Percentiles rank a stretch among this genome's conserved stretches.
Evolutionary conservation across 2,329 filamentous ascomycete species (phyloP).

Genomic region (Sporothrix inflata): DNA sequence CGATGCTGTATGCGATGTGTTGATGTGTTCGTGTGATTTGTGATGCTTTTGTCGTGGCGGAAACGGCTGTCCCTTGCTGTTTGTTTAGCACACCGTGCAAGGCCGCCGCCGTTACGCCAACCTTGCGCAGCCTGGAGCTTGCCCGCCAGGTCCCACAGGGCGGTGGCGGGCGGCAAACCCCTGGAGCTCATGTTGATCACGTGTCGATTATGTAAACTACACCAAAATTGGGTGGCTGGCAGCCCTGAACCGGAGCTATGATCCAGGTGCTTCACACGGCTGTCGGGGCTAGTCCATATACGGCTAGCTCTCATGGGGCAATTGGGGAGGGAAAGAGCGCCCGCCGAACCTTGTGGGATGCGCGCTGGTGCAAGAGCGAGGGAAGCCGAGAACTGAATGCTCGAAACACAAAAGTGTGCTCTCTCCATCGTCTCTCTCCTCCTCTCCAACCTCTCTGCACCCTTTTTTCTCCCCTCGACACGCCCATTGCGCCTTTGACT

Average conservation of each 20-base stretch:
- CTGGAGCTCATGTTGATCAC: slow-evolving; percentile 22
- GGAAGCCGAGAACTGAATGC: slow-evolving; percentile 15
- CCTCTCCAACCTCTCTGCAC: slow-evolving; percentile 3
- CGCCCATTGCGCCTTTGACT: neutral
- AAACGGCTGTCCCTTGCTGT: slow-evolving; percentile 8
- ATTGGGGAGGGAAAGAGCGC: slow-evolving; percentile 17
- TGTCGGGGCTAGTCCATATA: neutral
- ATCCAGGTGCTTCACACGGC: neutral
- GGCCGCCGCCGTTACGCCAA: slow-evolving; percentile 37
- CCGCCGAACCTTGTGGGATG: slow-evolving; percentile 6
- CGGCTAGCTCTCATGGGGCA: slow-evolving; percentile 9
- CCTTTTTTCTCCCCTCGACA: slow-evolving; percentile 1
- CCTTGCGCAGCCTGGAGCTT: slow-evolving; percentile 41
- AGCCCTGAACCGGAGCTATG: slow-evolving; percentile 18
- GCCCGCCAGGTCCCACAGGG: slow-evolving; percentile 18
- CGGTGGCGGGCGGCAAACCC: slow-evolving; percentile 34
- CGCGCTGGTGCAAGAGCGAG: slow-evolving; percentile 22
- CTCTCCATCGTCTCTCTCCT: neutral
- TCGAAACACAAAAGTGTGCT: neutral
- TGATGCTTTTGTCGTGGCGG: slow-evolving; percentile 7
- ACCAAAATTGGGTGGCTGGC: slow-evolving; percentile 18
- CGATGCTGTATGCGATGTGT: too few relatives aligned
- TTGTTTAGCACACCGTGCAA: slow-evolving; percentile 14
- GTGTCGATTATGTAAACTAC: slow-evolving; percentile 23
- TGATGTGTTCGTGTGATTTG: slow-evolving; percentile 2